These are phyloP conservation scores for Thielaviopsis populi DNA, from an alignment of 2,329 filamentous ascomycete genomes.

Conservation along the genomic window DNA sequence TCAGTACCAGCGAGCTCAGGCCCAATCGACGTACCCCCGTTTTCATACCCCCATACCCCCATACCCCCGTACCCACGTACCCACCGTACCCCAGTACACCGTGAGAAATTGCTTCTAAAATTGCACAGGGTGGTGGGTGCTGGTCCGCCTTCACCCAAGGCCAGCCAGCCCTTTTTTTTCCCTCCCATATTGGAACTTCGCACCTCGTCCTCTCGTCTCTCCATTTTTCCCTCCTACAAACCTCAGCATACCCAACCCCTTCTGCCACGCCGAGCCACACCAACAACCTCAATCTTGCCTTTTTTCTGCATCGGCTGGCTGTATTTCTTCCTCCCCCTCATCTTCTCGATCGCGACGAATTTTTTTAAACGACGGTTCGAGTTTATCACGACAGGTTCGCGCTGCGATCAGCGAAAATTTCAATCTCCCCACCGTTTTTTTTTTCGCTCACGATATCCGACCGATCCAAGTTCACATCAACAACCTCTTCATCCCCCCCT, in stretches of 20 bases:
- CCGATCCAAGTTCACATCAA: not conserved
- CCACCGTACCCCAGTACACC: not conserved
- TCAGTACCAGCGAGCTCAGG: not conserved
- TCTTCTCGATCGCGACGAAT: conserved; percentile 15
- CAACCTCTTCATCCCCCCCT: not conserved
- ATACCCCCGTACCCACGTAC: not conserved
- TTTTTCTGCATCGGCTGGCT: conserved; percentile 13
- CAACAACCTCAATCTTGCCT: not conserved
- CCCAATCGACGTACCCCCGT: not conserved
- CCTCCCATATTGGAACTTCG: conserved; percentile 17
- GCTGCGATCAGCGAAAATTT: not conserved
- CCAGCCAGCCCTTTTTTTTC: conserved; percentile 12
- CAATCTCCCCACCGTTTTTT: not conserved
- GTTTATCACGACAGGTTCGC: conserved; percentile 3
- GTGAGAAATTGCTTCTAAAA: conserved; percentile 8
- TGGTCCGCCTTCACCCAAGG: not conserved
- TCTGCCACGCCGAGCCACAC: conserved; percentile 8
- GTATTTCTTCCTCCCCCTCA: conserved; percentile 6
- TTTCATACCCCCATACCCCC: not conserved
- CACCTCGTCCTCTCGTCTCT: conserved; percentile 17
- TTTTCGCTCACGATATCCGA: conserved; percentile 7
- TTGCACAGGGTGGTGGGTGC: conserved; percentile 11
- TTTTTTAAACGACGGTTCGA: conserved; percentile 13
- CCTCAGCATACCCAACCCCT: conserved; percentile 6
- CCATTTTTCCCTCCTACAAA: conserved; percentile 15